Conservation (phyloP, 306 rosid genomes). For the Leucaena leucocephala region DNA sequence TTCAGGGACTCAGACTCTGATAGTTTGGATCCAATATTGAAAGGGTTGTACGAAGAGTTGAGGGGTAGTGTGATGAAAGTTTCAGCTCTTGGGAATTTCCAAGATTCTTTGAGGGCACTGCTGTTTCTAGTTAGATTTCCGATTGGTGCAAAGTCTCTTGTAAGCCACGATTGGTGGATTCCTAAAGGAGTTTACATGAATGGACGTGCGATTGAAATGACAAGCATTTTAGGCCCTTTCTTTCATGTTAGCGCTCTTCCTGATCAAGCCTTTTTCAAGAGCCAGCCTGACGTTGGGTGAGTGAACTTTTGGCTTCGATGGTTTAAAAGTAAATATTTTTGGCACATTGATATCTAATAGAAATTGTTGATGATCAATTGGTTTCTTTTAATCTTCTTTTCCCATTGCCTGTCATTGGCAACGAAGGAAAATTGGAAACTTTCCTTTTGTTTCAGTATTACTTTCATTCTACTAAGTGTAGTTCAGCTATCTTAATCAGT, state of each 20-base stretch:
- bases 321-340: slow-evolving; percentile 13
- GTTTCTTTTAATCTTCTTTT: slow-evolving; percentile 4
- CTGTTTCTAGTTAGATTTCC: slow-evolving; percentile 80
- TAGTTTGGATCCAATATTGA: slow-evolving; percentile 71
- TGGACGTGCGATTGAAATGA: slow-evolving; percentile 98
- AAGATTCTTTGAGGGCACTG: slow-evolving; percentile 81
- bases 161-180: slow-evolving; percentile 91
- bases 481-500: slow-evolving; percentile 9
- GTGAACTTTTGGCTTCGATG: slow-evolving; percentile 28
- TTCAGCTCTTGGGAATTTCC: slow-evolving; percentile 92
- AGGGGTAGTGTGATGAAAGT: slow-evolving; percentile 85
- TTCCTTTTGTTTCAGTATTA: neutral
- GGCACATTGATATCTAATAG: slow-evolving; percentile 25
- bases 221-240: slow-evolving; percentile 94
- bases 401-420: neutral
- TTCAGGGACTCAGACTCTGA: slow-evolving; percentile 82
- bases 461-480: slow-evolving; percentile 9
- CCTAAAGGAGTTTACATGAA: slow-evolving; percentile 78
- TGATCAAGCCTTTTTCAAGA: slow-evolving; percentile 76
- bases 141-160: slow-evolving; percentile 79
- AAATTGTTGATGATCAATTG: neutral
- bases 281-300: slow-evolving; percentile 97
- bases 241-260: slow-evolving; percentile 92
- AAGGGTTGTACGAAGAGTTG: slow-evolving; percentile 80
- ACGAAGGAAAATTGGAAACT: neutral